Conservation (phyloP, 352 stramenopile species). For the Aphanomyces cochlioides region DNA sequence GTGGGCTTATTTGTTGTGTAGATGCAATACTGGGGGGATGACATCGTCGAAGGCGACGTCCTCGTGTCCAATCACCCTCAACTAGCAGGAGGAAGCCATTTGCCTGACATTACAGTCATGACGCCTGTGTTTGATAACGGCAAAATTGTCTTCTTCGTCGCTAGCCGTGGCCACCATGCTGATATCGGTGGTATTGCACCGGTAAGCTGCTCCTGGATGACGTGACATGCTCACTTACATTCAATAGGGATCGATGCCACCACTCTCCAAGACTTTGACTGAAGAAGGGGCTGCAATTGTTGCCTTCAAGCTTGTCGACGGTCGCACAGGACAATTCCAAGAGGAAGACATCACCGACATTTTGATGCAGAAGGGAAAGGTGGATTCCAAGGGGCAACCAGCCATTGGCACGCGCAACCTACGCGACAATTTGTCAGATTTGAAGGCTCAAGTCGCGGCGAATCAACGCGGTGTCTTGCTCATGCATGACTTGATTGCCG, state of each 20-base stretch:
- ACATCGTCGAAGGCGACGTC: constrained; percentile 95
- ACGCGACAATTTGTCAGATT: constrained; percentile 96
- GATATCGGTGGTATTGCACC: constrained; percentile 98
- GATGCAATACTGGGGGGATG: constrained; percentile 81
- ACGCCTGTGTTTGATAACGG: constrained; percentile 96
- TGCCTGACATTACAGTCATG: constrained; percentile 99
- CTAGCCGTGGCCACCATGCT: constrained; percentile 96
- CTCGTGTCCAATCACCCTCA: constrained; percentile 99
- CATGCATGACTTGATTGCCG: constrained; percentile 91
- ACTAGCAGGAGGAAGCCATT: constrained; percentile 93
- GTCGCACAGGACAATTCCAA: constrained; percentile 91
- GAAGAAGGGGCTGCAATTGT: constrained; percentile 99
- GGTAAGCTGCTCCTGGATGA: constrained; percentile 33
- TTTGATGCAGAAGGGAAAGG: constrained; percentile 86
- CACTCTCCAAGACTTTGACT: constrained; percentile 91
- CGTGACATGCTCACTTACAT: not conserved
- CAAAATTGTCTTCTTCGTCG: constrained; percentile 97
- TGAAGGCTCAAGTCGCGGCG: constrained; percentile 97
- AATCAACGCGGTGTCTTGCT: constrained; percentile 96
- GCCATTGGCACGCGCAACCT: constrained; percentile 94
- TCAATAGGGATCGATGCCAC: constrained; percentile 86
- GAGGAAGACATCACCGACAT: constrained; percentile 96
- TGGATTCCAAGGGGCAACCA: constrained; percentile 73
- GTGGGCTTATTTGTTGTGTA: constrained; percentile 15
- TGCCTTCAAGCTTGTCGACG: constrained; percentile 98